Evolutionary conservation across 208 protist genomes (phyloP).

Genomic region (Wallacemonas sp.): DNA sequence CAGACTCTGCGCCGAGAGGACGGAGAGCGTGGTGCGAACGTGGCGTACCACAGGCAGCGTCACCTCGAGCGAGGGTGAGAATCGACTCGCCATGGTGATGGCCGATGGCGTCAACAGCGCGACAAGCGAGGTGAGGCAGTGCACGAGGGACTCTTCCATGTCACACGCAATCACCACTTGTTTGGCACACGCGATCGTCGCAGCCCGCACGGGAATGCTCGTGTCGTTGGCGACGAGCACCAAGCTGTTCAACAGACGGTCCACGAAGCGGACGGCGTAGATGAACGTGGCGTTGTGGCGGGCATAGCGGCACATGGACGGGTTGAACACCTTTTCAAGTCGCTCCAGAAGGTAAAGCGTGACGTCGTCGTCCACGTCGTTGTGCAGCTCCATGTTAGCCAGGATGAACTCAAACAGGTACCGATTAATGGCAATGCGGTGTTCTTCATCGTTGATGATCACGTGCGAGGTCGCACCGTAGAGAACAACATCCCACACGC

Average conservation of each 20-base stretch:
- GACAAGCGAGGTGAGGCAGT: conserved; percentile 49
- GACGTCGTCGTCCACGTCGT: conserved; percentile 38
- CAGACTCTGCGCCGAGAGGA: conserved; percentile 36
- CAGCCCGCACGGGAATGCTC: conserved; percentile 35
- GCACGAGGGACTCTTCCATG: conserved; percentile 61
- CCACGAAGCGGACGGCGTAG: conserved; percentile 58
- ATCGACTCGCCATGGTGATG: conserved; percentile 19
- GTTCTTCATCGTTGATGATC: conserved; percentile 50
- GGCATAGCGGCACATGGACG: conserved; percentile 59
- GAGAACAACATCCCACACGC: conserved; percentile 58
- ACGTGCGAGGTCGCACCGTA: conserved; percentile 46
- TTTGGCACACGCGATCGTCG: conserved; percentile 58
- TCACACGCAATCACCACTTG: conserved; percentile 71
- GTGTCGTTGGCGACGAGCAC: conserved; percentile 29
- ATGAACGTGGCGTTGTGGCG: conserved; percentile 65
- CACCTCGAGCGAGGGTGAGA: conserved; percentile 29
- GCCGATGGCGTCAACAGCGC: conserved; percentile 63
- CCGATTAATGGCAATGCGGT: conserved; percentile 79
- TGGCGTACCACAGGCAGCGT: conserved; percentile 37
- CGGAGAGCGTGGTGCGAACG: conserved; percentile 24
- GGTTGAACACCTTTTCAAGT: conserved; percentile 53
- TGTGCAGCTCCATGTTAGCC: conserved; percentile 51
- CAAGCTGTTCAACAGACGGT: conserved; percentile 72
- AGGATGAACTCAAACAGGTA: conserved; percentile 76
- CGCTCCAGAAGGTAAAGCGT: conserved; percentile 52